phyloP scores from a whole-genome alignment of 2,329 filamentous ascomycete genomes.

The Neurospora crassa region DNA sequence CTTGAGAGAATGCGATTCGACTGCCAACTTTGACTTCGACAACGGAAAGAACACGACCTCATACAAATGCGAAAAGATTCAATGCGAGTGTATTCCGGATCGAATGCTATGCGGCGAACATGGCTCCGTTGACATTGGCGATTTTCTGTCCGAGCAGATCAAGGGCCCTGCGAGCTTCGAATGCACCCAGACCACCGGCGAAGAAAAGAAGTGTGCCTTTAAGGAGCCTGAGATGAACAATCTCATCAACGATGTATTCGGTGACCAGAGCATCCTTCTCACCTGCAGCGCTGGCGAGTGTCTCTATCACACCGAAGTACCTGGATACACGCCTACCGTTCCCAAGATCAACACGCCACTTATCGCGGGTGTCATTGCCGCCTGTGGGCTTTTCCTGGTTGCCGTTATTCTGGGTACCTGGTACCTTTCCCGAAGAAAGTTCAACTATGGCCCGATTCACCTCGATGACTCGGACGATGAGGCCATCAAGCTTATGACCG shows the following conservation, averaged over 20 bases:
- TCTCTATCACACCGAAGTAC: conserved; percentile 83
- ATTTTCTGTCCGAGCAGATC: conserved; percentile 77
- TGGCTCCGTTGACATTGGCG: conserved; percentile 83
- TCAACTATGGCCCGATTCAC: conserved; percentile 62
- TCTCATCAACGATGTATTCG: conserved; percentile 80
- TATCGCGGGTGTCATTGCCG: conserved; percentile 88
- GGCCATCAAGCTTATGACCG: conserved; percentile 72
- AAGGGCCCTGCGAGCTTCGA: conserved; percentile 80
- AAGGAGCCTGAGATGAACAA: conserved; percentile 88
- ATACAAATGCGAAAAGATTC: conserved; percentile 76
- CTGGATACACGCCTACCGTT: conserved; percentile 78
- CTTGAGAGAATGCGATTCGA: conserved; percentile 69
- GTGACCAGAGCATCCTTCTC: conserved; percentile 79
- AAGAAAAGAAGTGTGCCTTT: conserved; percentile 63
- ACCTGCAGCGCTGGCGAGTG: conserved; percentile 83
- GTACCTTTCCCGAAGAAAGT: conserved; percentile 73
- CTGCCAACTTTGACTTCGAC: conserved; percentile 58
- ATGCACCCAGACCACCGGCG: conserved; percentile 57
- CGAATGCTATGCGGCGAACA: conserved; percentile 91
- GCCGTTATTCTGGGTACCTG: conserved; percentile 73
- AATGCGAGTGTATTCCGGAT: conserved; percentile 79
- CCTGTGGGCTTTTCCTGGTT: conserved; percentile 78
- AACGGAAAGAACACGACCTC: conserved; percentile 68
- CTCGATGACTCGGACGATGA: conserved; percentile 89
- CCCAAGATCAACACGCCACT: conserved; percentile 96